Conservation (phyloP, 257 asterid species). For the Penstemon eatonii region DNA sequence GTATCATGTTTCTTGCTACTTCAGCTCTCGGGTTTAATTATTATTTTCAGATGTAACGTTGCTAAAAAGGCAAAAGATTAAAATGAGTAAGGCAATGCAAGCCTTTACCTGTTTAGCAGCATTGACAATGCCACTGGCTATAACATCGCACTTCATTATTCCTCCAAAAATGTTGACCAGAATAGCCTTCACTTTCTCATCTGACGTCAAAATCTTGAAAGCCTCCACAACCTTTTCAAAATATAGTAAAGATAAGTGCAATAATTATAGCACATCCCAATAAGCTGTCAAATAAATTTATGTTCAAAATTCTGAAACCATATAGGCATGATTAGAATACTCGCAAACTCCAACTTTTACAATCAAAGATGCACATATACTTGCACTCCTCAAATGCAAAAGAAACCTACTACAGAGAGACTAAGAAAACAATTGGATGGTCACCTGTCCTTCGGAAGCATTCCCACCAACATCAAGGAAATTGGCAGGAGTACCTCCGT, state of each 20-base stretch:
- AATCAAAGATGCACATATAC: slow-evolving; percentile 3
- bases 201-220: slow-evolving; percentile 92
- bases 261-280: neutral
- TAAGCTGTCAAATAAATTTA: neutral
- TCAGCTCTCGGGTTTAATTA: neutral
- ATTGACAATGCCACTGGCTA: slow-evolving; percentile 97
- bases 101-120: slow-evolving; percentile 84
- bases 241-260: slow-evolving; percentile 21
- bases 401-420: neutral
- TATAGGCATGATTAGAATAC: slow-evolving; percentile 3
- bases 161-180: slow-evolving; percentile 99
- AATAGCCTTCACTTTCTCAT: slow-evolving; percentile 95
- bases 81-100: neutral
- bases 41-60: neutral
- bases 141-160: slow-evolving; percentile 97
- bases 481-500: slow-evolving; percentile 99
- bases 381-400: slow-evolving; percentile 6
- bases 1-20: neutral
- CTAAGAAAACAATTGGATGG: slow-evolving; percentile 13
- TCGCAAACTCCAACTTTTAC: neutral
- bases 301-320: slow-evolving; percentile 13
- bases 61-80: neutral
- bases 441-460: slow-evolving; percentile 95
- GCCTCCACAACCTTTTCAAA: slow-evolving; percentile 92
- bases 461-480: slow-evolving; percentile 99